Evolutionary conservation across 768 basidiomycete species (phyloP).

Genomic region (Kwoniella bestiolae): DNA sequence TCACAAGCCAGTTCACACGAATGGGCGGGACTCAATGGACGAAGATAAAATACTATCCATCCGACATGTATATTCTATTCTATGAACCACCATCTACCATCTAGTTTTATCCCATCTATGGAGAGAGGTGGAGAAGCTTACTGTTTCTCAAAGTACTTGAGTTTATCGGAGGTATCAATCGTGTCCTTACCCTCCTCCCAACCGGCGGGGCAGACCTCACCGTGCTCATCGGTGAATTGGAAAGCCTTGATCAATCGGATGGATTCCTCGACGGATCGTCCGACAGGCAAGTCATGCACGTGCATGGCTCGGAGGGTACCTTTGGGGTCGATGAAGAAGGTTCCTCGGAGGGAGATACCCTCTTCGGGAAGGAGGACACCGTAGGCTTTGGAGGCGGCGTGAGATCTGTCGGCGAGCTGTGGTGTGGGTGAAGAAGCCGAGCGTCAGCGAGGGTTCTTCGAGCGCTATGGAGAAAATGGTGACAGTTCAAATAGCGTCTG

Average conservation of each 20-base stretch:
- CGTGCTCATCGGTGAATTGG: slow-evolving; percentile 75
- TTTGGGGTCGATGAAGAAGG: slow-evolving; percentile 56
- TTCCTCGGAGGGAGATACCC: slow-evolving; percentile 80
- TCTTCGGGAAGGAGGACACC: slow-evolving; percentile 86
- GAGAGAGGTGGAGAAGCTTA: slow-evolving; percentile 26
- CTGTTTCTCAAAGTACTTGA: slow-evolving; percentile 46
- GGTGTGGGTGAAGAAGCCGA: background rate
- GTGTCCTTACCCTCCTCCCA: slow-evolving; percentile 71
- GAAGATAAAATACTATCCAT: slow-evolving; percentile 8
- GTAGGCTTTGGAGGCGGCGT: slow-evolving; percentile 80
- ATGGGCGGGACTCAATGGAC: background rate
- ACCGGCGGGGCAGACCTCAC: slow-evolving; percentile 90
- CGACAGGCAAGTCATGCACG: slow-evolving; percentile 89
- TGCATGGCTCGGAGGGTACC: slow-evolving; percentile 44
- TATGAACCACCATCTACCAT: background rate
- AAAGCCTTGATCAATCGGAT: slow-evolving; percentile 88
- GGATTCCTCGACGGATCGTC: slow-evolving; percentile 94
- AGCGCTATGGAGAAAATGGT: background rate
- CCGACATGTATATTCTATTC: slow-evolving; percentile 1
- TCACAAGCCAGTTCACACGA: background rate
- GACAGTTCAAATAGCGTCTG: too few relatives aligned
- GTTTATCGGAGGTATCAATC: slow-evolving; percentile 46
- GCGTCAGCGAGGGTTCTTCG: background rate
- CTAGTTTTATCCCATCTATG: background rate
- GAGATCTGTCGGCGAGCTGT: slow-evolving; percentile 60